A percentile compares a stretch with the other conserved stretches of the same genome.
Evolutionary conservation across 495 filamentous ascomycete species (phyloP).

Genomic region (Lasiosphaeris hirsuta): DNA sequence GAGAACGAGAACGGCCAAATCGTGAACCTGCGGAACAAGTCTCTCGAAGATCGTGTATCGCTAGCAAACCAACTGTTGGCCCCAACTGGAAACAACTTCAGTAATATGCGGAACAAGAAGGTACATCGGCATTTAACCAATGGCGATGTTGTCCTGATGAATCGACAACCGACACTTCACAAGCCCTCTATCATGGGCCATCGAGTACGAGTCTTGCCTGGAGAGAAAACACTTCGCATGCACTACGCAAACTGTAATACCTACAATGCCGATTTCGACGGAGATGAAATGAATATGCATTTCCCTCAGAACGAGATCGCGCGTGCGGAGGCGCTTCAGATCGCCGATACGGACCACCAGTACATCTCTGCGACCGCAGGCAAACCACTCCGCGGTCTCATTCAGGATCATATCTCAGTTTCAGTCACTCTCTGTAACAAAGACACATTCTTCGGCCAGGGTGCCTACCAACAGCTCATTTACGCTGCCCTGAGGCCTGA

Average conservation of each 20-base stretch:
- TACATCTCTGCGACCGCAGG: conserved; percentile 93
- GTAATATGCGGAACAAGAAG: conserved; percentile 85
- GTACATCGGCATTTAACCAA: conserved; percentile 94
- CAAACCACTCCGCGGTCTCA: conserved; percentile 91
- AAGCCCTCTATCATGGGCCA: conserved; percentile 99
- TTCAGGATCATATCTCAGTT: conserved; percentile 98
- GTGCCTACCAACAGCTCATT: conserved; percentile 88
- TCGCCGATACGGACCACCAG: conserved; percentile 96
- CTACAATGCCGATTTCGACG: conserved; percentile 99
- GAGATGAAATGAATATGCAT: conserved; percentile 99
- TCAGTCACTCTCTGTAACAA: conserved; percentile 84
- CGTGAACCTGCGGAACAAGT: conserved; percentile 82
- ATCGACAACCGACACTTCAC: conserved; percentile 97
- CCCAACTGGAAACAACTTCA: conserved; percentile 71
- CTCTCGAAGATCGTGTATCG: conserved; percentile 75
- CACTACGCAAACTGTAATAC: conserved; percentile 99
- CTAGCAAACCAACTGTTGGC: conserved; percentile 90
- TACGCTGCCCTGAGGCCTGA: conserved; percentile 89
- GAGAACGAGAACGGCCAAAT: conserved; percentile 95
- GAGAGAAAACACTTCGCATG: conserved; percentile 97
- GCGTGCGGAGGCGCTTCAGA: conserved; percentile 80
- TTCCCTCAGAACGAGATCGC: conserved; percentile 97
- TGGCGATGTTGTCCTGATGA: conserved; percentile 97
- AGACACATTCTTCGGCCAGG: conserved; percentile 86
- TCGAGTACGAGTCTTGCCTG: conserved; percentile 83